Conservation (phyloP, 1,139 yeast species). For the Yamadazyma epiphylla region DNA sequence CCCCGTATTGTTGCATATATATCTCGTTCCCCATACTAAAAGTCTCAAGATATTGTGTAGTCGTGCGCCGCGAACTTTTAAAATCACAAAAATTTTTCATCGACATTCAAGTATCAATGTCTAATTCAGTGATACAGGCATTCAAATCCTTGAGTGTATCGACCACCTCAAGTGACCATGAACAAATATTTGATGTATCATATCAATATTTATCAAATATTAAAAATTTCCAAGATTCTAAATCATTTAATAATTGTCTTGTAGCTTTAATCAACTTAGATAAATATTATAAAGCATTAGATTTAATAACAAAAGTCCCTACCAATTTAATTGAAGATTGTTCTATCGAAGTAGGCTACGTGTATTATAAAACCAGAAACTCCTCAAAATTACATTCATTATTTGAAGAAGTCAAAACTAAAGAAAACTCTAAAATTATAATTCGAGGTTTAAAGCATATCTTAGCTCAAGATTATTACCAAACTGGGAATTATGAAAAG, state of each 20-base stretch:
- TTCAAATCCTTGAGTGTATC: conserved; percentile 38
- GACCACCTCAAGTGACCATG: conserved; percentile 29
- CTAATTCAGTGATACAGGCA: conserved; percentile 41
- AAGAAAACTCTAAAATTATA: conserved; percentile 18
- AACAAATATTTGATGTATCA: conserved; percentile 37
- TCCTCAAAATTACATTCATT: conserved; percentile 38
- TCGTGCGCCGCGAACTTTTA: conserved; percentile 2
- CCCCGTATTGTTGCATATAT: too few species aligned
- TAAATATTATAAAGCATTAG: conserved; percentile 54
- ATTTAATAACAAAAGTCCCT: conserved; percentile 38
- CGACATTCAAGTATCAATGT: too few species aligned
- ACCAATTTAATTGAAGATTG: conserved; percentile 30
- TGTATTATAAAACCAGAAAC: conserved; percentile 63
- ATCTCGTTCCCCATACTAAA: too few species aligned
- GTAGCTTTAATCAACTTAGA: conserved; percentile 74
- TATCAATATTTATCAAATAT: conserved; percentile 41
- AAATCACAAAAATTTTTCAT: conserved; percentile 7
- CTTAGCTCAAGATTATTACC: conserved; percentile 79
- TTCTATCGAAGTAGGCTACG: conserved; percentile 61
- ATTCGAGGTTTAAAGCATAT: conserved; percentile 63
- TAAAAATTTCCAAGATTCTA: conserved; percentile 41
- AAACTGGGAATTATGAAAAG: conserved; percentile 52
- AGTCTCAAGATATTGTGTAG: too few species aligned
- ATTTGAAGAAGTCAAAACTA: conserved; percentile 22
- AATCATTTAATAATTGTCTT: conserved; percentile 58